Base-by-base conservation (phyloP, 495 filamentous ascomycete genomes). In the Margaritispora aquatica region DNA sequence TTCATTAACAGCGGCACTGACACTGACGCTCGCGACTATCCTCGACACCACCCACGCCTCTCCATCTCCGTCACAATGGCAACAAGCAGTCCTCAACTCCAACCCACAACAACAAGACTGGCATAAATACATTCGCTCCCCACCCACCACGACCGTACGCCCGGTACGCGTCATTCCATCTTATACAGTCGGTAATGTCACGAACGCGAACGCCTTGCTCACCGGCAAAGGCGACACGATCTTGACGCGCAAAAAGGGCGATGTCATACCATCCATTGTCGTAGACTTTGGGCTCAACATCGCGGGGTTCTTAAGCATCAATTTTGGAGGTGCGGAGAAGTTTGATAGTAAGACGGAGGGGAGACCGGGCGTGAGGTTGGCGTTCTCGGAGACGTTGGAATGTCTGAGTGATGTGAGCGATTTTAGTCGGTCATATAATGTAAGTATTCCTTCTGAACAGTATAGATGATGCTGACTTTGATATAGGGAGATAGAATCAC, bases 241-340 rank as follows among this genome's bases (percentile, higher is more conserved):
- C 13, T 51, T 74, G 29, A 68, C 61, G 0, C 63, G 34, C 46
- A 34, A 36, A 51, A 36, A 21, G 24, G 21, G 26, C n/a, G 51
- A 50, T n/a, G 5, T 49, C 2, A 23, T 24, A 8, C 64, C 64
- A 2, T 23, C 44, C 1, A 54, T 79, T 2, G 68, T 77, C 2
- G 62, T 77, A 26, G 76, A 77, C 62, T 79, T 77, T 58, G 75
- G 76, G 2, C 72, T 72, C 49, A 75, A 77, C 63, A 63, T 74
- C 7, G 73, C 73, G 26, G 76, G 76, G 0, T 63, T 63, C 38
- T 52, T 68, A 13, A 57, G 63, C 2, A 69, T 74, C 24, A 50
- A 60, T 2, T 72, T 72, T 55, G 64, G 58, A 19, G 67, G 69
- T 1, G 66, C 70, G 11, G 61, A 53, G 19, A 71, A 69, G 49